Conservation (phyloP, 768 basidiomycete species). For the Lepiota venenata region DNA sequence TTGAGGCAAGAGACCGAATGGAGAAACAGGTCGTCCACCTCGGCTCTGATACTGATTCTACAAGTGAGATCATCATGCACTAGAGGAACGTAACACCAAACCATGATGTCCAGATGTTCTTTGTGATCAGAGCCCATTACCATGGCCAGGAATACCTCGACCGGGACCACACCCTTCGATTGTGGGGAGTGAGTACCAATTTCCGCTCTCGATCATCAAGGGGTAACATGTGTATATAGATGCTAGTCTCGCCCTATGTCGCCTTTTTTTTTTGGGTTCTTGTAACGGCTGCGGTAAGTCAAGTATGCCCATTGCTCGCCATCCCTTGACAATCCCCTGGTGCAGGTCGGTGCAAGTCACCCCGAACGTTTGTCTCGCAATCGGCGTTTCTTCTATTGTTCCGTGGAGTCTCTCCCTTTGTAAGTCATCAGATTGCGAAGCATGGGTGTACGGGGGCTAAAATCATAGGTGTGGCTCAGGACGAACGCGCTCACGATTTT, state of each 20-base stretch:
- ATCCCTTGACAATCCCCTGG: not conserved
- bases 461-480: conserved; percentile 21
- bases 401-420: conserved; percentile 33
- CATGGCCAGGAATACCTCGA: conserved; percentile 28
- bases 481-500: conserved; percentile 37
- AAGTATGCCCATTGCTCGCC: not conserved
- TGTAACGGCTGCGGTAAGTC: conserved; percentile 37
- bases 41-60: conserved; percentile 38
- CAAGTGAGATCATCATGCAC: conserved; percentile 27
- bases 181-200: conserved; percentile 33
- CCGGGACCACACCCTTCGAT: conserved; percentile 28
- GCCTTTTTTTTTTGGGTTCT: conserved; percentile 34
- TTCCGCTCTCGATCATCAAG: not conserved
- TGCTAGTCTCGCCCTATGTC: conserved; percentile 40
- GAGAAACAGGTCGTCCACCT: conserved; percentile 32
- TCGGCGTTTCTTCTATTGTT: conserved; percentile 52
- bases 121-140: conserved; percentile 35
- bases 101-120: conserved; percentile 35
- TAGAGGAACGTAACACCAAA: not conserved
- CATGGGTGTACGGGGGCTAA: not conserved
- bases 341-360: conserved; percentile 35
- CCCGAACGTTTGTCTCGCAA: conserved; percentile 37
- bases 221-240: conserved; percentile 21
- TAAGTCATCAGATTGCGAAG: conserved; percentile 18
- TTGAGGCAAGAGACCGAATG: not conserved